Base-by-base conservation (phyloP, 306 rosid genomes). In the Cercis canadensis region DNA sequence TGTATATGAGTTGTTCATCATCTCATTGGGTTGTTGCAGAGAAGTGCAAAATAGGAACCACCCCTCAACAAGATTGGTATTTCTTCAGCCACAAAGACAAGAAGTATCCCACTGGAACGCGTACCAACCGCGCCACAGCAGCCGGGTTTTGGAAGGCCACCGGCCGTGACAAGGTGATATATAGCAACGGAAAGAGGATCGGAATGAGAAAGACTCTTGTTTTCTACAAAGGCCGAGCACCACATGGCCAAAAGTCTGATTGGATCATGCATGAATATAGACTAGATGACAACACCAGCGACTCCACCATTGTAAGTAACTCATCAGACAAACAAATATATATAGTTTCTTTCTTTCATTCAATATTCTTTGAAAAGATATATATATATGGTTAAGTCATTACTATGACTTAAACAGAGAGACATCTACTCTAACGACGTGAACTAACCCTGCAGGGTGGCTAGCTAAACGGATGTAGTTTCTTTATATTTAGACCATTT, bases 61-160 rank as follows among this genome's bases (percentile, higher is more conserved):
- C 97, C 6, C 98, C 98, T 1, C 98, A 94, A 43, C 90, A 89
- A 39, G 98, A 94, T 29, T 94, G 98, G 97, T 94, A 94, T 72
- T 90, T 94, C 77, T 94, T 94, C 61, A 94, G 98, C 74, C 98
- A 94, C 69, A 94, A 90, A 47, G 98, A 94, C 74, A 94, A 94
- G 86, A 94, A 94, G 87, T 94, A 94, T 65, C 98, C 98, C 2
- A 90, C 97, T 0, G 98, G 98, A 47, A 94, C 98, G 0, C 86
- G 98, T 0, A 94, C 98, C 2, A 94, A 94, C 15, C 89, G 98
- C 0, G 98, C 98, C 34, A 94, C 98, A 0, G 87, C 87, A 0
- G 97, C 91, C 0, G 98, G 98, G 3, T 94, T 94, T 78, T 94
- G 98, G 98, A 94, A 94, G 75, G 98, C 98, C 24, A 94, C 98